Percentiles rank a stretch among this genome's conserved stretches.
Conservation (phyloP, 306 rosid genomes). For the Comarum palustre region DNA sequence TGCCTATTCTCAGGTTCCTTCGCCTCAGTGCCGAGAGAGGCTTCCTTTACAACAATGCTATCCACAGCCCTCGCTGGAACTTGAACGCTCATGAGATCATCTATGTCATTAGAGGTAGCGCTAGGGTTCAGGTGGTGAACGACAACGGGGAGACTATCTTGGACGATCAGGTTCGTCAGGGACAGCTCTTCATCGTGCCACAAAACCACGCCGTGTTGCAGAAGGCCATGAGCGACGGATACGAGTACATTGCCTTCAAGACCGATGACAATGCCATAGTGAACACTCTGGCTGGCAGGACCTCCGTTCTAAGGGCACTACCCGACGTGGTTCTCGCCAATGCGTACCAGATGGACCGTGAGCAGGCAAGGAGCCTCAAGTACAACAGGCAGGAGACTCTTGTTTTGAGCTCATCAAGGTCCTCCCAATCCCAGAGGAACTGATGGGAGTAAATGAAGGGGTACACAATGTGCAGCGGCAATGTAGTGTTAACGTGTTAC, state of each 20-base stretch:
- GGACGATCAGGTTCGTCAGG: slow-evolving; percentile 36
- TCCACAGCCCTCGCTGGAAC: slow-evolving; percentile 62
- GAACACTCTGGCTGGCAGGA: slow-evolving; percentile 40
- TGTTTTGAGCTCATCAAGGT: slow-evolving; percentile 32
- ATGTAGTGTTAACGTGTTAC: neutral
- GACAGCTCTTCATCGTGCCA: slow-evolving; percentile 45
- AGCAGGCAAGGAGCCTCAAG: slow-evolving; percentile 45
- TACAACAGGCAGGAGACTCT: slow-evolving; percentile 32
- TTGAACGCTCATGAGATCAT: slow-evolving; percentile 48
- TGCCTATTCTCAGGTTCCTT: slow-evolving; percentile 27
- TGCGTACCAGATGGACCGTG: slow-evolving; percentile 22
- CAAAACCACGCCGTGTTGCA: slow-evolving; percentile 52
- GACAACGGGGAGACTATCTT: slow-evolving; percentile 38
- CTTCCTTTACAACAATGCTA: slow-evolving; percentile 36
- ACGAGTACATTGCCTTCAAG: slow-evolving; percentile 38
- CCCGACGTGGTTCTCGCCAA: slow-evolving; percentile 34
- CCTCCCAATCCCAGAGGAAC: neutral
- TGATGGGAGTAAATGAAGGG: neutral
- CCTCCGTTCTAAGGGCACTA: slow-evolving; percentile 28
- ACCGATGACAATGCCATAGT: slow-evolving; percentile 1
- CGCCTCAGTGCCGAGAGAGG: slow-evolving; percentile 38
- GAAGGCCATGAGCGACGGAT: slow-evolving; percentile 35
- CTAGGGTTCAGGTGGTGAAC: slow-evolving; percentile 51
- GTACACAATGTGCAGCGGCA: neutral
- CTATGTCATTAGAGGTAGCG: slow-evolving; percentile 47